A percentile compares a stretch with the other conserved stretches of the same genome.
These are phyloP conservation scores for Seminavis robusta DNA, from an alignment of 108 stramenopile species.

Conservation along the genomic window DNA sequence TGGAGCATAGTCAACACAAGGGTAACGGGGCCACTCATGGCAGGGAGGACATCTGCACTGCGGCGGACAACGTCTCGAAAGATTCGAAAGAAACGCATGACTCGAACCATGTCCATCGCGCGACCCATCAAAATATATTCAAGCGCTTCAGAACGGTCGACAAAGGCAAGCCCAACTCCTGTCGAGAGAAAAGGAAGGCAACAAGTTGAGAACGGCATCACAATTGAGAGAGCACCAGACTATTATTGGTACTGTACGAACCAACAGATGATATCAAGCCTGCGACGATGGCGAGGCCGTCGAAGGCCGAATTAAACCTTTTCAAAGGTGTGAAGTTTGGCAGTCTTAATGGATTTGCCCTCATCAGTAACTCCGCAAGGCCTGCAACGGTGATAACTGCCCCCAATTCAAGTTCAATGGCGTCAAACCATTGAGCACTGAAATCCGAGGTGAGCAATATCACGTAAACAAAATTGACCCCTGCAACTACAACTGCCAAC, in stretches of 20 bases:
- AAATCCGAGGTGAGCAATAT: constrained; percentile 33
- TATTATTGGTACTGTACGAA: no score
- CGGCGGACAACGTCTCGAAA: constrained; percentile 51
- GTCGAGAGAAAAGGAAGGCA: constrained; percentile 2
- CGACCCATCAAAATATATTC: constrained; percentile 42
- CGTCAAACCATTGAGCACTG: constrained; percentile 19
- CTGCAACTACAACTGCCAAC: constrained; percentile 40
- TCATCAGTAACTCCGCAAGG: constrained; percentile 34
- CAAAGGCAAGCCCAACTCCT: background rate
- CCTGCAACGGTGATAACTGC: constrained; percentile 38
- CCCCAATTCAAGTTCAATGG: constrained; percentile 15
- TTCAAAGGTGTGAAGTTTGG: constrained; percentile 37
- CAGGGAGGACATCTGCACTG: constrained; percentile 49
- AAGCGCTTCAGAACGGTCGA: background rate
- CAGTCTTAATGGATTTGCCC: constrained; percentile 34
- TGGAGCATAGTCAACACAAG: constrained; percentile 43
- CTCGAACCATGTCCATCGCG: constrained; percentile 56
- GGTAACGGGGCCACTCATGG: constrained; percentile 38
- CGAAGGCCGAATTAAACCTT: constrained; percentile 37
- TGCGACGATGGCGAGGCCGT: constrained; percentile 49
- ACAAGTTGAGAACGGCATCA: background rate
- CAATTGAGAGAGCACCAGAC: background rate
- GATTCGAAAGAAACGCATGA: constrained; percentile 48
- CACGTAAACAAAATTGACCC: constrained; percentile 50
- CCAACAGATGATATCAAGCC: constrained; percentile 34